Base-by-base conservation (phyloP, 2,329 filamentous ascomycete genomes). In the Leptoxyphium fumago region DNA sequence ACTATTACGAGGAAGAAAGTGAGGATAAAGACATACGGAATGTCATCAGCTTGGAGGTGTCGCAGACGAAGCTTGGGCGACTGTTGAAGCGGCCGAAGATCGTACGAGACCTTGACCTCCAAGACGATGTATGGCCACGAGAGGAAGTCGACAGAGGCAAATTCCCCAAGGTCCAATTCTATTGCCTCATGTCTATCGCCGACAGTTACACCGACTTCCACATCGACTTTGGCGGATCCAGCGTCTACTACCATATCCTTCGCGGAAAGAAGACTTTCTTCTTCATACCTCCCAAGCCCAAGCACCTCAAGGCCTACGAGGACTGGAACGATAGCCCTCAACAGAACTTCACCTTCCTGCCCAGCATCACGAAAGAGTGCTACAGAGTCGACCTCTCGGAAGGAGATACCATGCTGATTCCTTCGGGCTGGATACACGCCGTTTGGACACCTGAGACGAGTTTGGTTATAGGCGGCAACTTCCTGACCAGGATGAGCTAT, bases 201-300 rank as follows among this genome's bases (percentile, higher is more conserved):
- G 78, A 82, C 58, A 80, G 77, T 59, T 82, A 80, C 51, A 82
- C 78, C 15, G 78, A 82, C 58, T 82, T 82, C 51, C 78, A 82
- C 59, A 79, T 82, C 55, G 78, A 82, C 55, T 82, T 82, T 59
- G 78, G 78, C 30, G 78, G 78, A 5, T 82, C 78, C 3, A 82
- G 78, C 1, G 78, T 82, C 5, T 82, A 77, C 55, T 82, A 82
- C 51, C 78, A 82, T 53, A 81, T 82, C 48, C 61, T 82, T 44
- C 78, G 77, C 50, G 78, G 78, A 45, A 77, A 72, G 54, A 82
- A 82, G 60, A 79, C 77, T 0, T 82, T 82, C 60, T 80, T 82
- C 59, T 82, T 82, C 63, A 80, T 82, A 43, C 77, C 77, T 2
- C 78, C 78, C 0, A 80, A 78, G 49, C 74, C 79, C 50, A 76